A percentile compares a stretch with the other conserved stretches of the same genome.
Evolutionary conservation across 331 rosid species (phyloP).

Genomic region (Phaseolus coccineus): DNA sequence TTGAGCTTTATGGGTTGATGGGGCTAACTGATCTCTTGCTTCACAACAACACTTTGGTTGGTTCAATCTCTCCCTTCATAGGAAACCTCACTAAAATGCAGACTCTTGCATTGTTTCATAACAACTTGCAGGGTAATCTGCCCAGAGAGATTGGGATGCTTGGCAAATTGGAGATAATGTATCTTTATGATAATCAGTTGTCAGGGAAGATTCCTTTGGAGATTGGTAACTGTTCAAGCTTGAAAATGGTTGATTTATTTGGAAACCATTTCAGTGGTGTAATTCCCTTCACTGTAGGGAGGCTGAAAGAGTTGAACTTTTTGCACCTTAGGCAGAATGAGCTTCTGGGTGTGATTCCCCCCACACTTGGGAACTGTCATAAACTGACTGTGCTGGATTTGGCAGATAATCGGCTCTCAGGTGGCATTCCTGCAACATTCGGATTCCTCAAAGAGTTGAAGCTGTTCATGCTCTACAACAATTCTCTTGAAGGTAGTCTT

Average conservation of each 20-base stretch:
- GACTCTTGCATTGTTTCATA: slow-evolving; percentile 64
- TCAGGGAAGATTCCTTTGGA: slow-evolving; percentile 80
- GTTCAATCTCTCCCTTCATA: slow-evolving; percentile 72
- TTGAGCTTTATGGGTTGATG: slow-evolving; percentile 60
- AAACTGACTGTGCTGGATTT: slow-evolving; percentile 68
- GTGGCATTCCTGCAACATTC: slow-evolving; percentile 75
- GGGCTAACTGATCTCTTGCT: slow-evolving; percentile 66
- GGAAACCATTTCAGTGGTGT: slow-evolving; percentile 70
- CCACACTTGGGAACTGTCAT: slow-evolving; percentile 77
- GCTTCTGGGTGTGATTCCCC: slow-evolving; percentile 79
- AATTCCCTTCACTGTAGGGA: slow-evolving; percentile 83
- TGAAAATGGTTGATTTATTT: slow-evolving; percentile 78
- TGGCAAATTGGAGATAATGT: slow-evolving; percentile 60
- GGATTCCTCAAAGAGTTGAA: slow-evolving; percentile 62
- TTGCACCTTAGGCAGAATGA: slow-evolving; percentile 83
- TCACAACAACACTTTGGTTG: slow-evolving; percentile 77
- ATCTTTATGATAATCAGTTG: slow-evolving; percentile 75
- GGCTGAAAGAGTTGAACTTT: slow-evolving; percentile 69
- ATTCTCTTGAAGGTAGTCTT: slow-evolving; percentile 83
- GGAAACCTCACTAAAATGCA: slow-evolving; percentile 68
- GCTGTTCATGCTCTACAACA: slow-evolving; percentile 82
- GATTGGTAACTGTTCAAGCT: slow-evolving; percentile 80
- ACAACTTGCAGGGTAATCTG: slow-evolving; percentile 69
- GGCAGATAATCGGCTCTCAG: slow-evolving; percentile 75
- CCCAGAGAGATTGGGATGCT: slow-evolving; percentile 90